A percentile compares a stretch with the other conserved stretches of the same genome.
These are phyloP conservation scores for Tetradesmus lagerheimii DNA, from an alignment of 139 green algal species.

Conservation along the genomic window DNA sequence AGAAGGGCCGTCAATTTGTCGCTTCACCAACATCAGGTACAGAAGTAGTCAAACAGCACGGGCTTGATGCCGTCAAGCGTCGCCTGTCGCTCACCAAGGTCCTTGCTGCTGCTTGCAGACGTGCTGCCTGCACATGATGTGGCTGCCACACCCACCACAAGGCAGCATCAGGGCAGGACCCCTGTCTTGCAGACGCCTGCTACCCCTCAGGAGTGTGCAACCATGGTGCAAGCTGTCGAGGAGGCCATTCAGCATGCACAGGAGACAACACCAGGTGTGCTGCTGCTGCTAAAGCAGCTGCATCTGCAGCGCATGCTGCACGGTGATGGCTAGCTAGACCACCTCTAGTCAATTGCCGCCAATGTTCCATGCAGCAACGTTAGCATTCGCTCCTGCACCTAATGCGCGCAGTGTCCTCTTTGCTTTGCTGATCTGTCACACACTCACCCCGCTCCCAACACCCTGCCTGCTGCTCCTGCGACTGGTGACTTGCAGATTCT, in stretches of 20 bases:
- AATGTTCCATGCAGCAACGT: background rate
- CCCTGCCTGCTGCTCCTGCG: background rate
- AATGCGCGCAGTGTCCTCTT: background rate
- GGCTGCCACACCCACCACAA: background rate
- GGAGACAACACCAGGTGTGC: constrained; percentile 11
- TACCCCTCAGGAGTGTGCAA: constrained; percentile 32
- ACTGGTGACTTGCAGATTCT: background rate
- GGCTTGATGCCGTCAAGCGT: no score
- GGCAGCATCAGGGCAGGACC: background rate
- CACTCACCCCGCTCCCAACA: background rate
- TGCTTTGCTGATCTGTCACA: background rate
- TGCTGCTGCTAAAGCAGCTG: background rate
- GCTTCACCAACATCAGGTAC: background rate
- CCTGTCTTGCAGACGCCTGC: constrained; percentile 1
- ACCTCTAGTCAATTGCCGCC: background rate
- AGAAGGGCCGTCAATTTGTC: background rate
- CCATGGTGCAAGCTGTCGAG: constrained; percentile 42
- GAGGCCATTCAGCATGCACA: constrained; percentile 20
- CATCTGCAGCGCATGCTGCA: background rate
- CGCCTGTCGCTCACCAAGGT: no score
- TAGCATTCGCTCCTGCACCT: background rate
- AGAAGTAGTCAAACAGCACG: no score
- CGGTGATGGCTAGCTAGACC: no score
- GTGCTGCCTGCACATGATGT: background rate
- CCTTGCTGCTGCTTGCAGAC: background rate